phyloP scores from a whole-genome alignment of 1,139 yeast genomes.

The Pichia sp. region DNA sequence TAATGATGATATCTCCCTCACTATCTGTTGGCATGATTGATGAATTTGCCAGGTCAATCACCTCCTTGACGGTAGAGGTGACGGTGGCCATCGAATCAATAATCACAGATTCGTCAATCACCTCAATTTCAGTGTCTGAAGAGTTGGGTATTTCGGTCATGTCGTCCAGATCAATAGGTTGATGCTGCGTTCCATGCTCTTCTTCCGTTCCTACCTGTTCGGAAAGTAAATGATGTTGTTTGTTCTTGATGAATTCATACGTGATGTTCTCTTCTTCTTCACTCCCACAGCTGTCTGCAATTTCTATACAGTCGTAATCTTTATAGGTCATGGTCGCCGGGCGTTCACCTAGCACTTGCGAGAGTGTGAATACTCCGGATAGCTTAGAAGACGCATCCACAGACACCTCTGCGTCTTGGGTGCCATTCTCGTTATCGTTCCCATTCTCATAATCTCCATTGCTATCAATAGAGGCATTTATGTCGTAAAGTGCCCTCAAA shows the following conservation, averaged over 20 bases:
- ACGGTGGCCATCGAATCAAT: too few species aligned
- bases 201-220: too few species aligned
- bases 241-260: constrained; percentile 3
- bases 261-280: constrained; percentile 1
- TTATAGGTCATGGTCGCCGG: neutral
- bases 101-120: constrained; percentile 1
- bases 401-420: neutral
- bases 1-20: too few species aligned
- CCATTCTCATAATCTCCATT: neutral
- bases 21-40: too few species aligned
- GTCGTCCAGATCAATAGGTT: constrained; percentile 13
- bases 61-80: too few species aligned
- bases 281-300: constrained; percentile 9
- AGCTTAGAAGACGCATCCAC: too few species aligned
- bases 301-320: neutral
- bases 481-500: constrained; percentile 6
- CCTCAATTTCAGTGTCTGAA: constrained; percentile 7
- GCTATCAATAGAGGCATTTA: constrained; percentile 1
- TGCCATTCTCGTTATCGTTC: neutral
- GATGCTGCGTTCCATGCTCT: constrained; percentile 16
- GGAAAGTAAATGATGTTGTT: neutral
- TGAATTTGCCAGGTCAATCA: too few species aligned
- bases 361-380: constrained; percentile 11
- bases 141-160: constrained; percentile 8
- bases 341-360: constrained; percentile 11